phyloP scores from a whole-genome alignment of 768 basidiomycete genomes.

The Epithele typhae region DNA sequence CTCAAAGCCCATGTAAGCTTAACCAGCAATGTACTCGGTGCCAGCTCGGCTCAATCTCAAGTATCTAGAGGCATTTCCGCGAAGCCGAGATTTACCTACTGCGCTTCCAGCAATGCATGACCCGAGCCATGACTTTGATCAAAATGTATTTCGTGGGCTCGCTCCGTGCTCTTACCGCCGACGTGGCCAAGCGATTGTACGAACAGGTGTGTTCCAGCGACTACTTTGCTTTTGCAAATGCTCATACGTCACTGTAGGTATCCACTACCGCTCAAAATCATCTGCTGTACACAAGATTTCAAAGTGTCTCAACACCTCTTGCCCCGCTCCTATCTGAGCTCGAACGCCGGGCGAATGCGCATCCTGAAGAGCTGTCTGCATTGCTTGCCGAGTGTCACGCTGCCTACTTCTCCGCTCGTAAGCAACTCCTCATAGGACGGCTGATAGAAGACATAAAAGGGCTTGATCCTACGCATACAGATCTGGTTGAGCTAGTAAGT shows the following conservation, averaged over 20 bases:
- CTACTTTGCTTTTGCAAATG: neutral
- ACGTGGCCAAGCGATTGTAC: slow-evolving; percentile 67
- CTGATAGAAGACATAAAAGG: slow-evolving; percentile 79
- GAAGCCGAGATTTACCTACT: slow-evolving; percentile 95
- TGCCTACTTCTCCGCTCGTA: slow-evolving; percentile 77
- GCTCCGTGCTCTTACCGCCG: slow-evolving; percentile 70
- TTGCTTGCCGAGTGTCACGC: slow-evolving; percentile 83
- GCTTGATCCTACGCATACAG: slow-evolving; percentile 72
- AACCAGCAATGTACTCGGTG: neutral
- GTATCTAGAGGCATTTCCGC: slow-evolving; percentile 72
- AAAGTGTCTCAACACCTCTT: slow-evolving; percentile 63
- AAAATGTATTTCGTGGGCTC: slow-evolving; percentile 95
- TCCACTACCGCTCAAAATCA: slow-evolving; percentile 78
- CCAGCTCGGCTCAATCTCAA: neutral
- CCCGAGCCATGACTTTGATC: slow-evolving; percentile 95
- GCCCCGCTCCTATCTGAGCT: slow-evolving; percentile 81
- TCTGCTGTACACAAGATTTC: slow-evolving; percentile 88
- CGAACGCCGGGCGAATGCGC: slow-evolving; percentile 67
- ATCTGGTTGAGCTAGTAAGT: slow-evolving; percentile 82
- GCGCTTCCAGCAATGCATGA: slow-evolving; percentile 97
- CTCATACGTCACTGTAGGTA: slow-evolving; percentile 47
- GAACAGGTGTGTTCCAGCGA: slow-evolving; percentile 58
- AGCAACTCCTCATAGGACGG: slow-evolving; percentile 64
- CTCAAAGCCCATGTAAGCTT: slow-evolving; percentile 75
- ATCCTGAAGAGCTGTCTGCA: slow-evolving; percentile 81